A percentile compares a stretch with the other conserved stretches of the same genome.
Conservation (phyloP, 495 filamentous ascomycete genomes). For the Penicillium cataractarum region DNA sequence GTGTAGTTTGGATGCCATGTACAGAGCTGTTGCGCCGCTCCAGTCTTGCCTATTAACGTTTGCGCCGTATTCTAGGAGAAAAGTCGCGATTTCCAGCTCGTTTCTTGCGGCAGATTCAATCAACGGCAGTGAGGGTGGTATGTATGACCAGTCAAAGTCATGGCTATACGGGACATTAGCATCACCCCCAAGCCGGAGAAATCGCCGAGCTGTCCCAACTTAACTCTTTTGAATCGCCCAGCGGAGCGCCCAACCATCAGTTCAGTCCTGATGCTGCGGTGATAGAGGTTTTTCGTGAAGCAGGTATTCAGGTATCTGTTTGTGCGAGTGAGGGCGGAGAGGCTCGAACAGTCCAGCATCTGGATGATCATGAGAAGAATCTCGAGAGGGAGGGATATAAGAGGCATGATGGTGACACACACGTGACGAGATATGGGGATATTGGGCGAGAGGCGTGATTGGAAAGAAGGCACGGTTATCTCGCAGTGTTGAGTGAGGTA, state of each 20-base stretch:
- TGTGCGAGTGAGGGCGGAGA: neutral
- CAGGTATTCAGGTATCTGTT: neutral
- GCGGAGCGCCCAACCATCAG: neutral
- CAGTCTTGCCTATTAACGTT: neutral
- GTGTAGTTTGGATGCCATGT: neutral
- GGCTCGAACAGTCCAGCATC: neutral
- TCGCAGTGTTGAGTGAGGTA: too few relatives aligned
- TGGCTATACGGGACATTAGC: neutral
- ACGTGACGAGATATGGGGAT: neutral
- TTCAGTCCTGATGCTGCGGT: neutral
- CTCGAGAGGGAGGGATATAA: neutral
- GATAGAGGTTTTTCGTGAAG: neutral
- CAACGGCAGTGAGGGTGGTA: neutral
- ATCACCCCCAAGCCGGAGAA: neutral
- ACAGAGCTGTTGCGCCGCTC: neutral
- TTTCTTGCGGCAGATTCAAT: neutral
- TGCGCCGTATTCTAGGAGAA: neutral
- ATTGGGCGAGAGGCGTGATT: neutral
- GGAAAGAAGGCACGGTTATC: too few relatives aligned
- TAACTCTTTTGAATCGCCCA: neutral
- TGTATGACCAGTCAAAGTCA: too few relatives aligned
- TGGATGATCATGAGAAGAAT: neutral
- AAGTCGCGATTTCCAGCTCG: neutral
- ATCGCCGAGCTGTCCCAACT: neutral
- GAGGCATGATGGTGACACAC: neutral